Base-by-base conservation (phyloP, 495 filamentous ascomycete species). In the Penicillium samsonianum region DNA sequence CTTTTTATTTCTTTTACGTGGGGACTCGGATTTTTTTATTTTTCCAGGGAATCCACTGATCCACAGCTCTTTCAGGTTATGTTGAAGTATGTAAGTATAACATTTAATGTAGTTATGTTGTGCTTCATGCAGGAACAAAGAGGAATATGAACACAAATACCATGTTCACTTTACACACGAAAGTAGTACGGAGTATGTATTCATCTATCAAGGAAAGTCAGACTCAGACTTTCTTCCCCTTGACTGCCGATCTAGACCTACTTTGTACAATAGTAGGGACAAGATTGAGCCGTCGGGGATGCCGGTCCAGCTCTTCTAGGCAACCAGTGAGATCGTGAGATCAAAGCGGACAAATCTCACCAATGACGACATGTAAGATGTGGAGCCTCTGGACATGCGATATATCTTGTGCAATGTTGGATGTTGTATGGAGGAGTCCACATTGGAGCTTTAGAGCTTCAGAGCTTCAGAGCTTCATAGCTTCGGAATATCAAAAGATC, bases 11-110 rank as follows among this genome's bases (percentile, higher is more conserved):
- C 51, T 63, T n/a, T 59, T 45, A 19, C 61, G 58, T 65, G 58
- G 58, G 40, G 62, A 56, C 57, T 60, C 53, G 58, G 56, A 52
- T 55, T 64, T 64, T 58, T 49, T 35, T 26, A 51, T 53, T 60
- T 52, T 44, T 14, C 30, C 10, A 12, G 12, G 4, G 30, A 38
- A 42, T 58, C 55, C 45, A 52, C 46, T 63, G 48, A 52, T 57
- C 44, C 44, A 44, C 30, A 55, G 23, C 19, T 30, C 28, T 48
- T 59, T 41, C 50, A 38, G 16, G 20, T 45, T 50, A 26, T 20
- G 9, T 10, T 43, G 40, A 1, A 10, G 28, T 8, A 8, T 4
- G 7, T 17, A 26, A 22, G 42, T 16, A 26, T 12, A 0, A 10
- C 28, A 7, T 46, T 28, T 6, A 19, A 23, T 23, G 11, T 23